These are phyloP conservation scores for Pestalotiopsis sp. DNA, from an alignment of 2,329 filamentous ascomycete species.

Conservation along the genomic window DNA sequence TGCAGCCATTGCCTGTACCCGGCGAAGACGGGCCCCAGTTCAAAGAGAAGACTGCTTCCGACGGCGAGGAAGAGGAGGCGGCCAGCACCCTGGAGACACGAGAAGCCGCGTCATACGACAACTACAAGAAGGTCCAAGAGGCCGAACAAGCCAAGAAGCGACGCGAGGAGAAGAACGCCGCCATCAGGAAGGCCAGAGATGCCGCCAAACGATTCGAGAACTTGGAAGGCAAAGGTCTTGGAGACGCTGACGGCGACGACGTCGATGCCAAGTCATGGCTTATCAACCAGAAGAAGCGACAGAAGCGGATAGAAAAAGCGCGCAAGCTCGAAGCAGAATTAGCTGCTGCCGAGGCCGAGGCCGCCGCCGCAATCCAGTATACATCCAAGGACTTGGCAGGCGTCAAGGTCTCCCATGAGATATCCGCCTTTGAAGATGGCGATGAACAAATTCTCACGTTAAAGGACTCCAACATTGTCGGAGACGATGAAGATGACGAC, in stretches of 20 bases:
- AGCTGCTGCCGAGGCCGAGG: slow-evolving; percentile 71
- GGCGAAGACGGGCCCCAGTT: slow-evolving; percentile 53
- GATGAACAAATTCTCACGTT: slow-evolving; percentile 90
- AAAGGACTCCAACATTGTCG: slow-evolving; percentile 86
- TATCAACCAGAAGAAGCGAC: slow-evolving; percentile 86
- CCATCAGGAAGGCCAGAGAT: slow-evolving; percentile 87
- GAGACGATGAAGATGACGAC: slow-evolving; percentile 82
- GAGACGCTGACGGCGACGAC: slow-evolving; percentile 68
- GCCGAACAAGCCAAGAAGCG: slow-evolving; percentile 77
- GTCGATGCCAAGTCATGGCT: slow-evolving; percentile 86
- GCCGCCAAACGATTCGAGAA: slow-evolving; percentile 74
- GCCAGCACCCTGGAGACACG: slow-evolving; percentile 84
- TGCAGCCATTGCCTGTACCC: slow-evolving; percentile 86
- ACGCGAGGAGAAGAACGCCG: slow-evolving; percentile 79
- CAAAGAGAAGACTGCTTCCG: slow-evolving; percentile 40
- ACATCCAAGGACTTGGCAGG: slow-evolving; percentile 85
- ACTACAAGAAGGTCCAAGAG: slow-evolving; percentile 67
- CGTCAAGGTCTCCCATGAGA: slow-evolving; percentile 88
- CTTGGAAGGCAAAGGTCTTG: slow-evolving; percentile 82
- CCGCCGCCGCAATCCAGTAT: slow-evolving; percentile 69
- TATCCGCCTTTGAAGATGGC: slow-evolving; percentile 77
- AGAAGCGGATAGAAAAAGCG: slow-evolving; percentile 85
- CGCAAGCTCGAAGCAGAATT: slow-evolving; percentile 75
- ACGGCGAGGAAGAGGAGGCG: slow-evolving; percentile 66
- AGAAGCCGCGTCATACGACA: slow-evolving; percentile 72